Evolutionary conservation across 2,329 filamentous ascomycete genomes (phyloP).

Genomic region (Ciborinia camelliae): DNA sequence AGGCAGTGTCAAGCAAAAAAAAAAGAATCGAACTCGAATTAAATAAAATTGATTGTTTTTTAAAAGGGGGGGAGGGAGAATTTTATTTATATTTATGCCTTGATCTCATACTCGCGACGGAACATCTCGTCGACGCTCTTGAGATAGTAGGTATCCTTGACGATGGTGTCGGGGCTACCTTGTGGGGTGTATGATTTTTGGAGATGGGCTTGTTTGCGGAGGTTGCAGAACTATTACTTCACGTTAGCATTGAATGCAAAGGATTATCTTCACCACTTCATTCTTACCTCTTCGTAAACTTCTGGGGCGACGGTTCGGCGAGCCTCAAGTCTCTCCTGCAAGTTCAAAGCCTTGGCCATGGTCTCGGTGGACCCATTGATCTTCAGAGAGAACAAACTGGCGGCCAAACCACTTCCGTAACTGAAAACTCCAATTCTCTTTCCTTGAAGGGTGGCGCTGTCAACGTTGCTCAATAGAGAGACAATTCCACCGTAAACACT

Average conservation of each 20-base stretch:
- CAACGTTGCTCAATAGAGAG: constrained; percentile 51
- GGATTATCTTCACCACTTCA: neutral
- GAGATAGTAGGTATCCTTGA: constrained; percentile 71
- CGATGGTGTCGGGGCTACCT: constrained; percentile 65
- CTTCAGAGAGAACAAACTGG: constrained; percentile 69
- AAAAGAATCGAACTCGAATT: neutral
- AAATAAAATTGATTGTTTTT: too few species aligned
- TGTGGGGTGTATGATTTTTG: constrained; percentile 73
- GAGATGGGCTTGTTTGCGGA: constrained; percentile 79
- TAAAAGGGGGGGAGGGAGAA: too few species aligned
- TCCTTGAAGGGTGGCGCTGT: constrained; percentile 54
- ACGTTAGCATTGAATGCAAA: constrained; percentile 29
- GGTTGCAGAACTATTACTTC: constrained; percentile 67
- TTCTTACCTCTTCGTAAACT: constrained; percentile 70
- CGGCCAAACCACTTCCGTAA: constrained; percentile 70
- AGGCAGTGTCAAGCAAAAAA: constrained; percentile 8
- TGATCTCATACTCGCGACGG: constrained; percentile 73
- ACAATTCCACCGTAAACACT: constrained; percentile 57
- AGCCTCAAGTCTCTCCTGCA: constrained; percentile 64
- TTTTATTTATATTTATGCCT: too few species aligned
- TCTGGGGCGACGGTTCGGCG: constrained; percentile 65
- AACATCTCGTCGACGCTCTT: constrained; percentile 82
- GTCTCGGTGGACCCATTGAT: constrained; percentile 66
- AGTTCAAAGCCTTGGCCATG: constrained; percentile 65
- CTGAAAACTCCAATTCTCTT: constrained; percentile 58